These are phyloP conservation scores for Somion occarium DNA, from an alignment of 1,284 basidiomycete genomes.

Conservation along the genomic window DNA sequence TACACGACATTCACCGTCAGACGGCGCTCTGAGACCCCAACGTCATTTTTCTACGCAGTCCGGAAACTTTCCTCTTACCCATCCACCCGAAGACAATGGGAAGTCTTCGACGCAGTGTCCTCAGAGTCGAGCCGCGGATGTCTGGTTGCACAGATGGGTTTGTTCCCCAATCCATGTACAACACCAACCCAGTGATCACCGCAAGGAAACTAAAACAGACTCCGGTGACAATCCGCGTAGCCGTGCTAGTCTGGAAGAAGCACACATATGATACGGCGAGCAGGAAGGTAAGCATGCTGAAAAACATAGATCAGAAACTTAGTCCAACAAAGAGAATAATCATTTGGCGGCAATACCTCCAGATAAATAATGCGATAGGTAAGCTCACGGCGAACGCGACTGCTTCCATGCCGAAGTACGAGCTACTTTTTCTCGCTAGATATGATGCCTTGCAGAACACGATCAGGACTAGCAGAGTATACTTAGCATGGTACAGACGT, in stretches of 20 bases:
- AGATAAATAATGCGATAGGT: constrained; percentile 23
- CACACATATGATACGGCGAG: constrained; percentile 11
- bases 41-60: too few species aligned
- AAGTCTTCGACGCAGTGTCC: neutral
- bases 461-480: constrained; percentile 2
- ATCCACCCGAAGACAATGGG: too few species aligned
- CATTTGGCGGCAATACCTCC: constrained; percentile 18
- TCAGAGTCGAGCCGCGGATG: neutral
- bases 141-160: neutral
- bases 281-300: constrained; percentile 18
- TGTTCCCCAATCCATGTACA: neutral
- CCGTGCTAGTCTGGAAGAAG: constrained; percentile 5
- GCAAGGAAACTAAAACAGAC: neutral
- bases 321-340: neutral
- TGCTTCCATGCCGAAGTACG: constrained; percentile 12
- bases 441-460: constrained; percentile 12
- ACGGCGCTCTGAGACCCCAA: too few species aligned
- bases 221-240: constrained; percentile 4
- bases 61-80: too few species aligned
- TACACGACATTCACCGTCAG: too few species aligned
- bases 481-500: constrained; percentile 4
- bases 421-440: constrained; percentile 9
- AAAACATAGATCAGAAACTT: neutral
- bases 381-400: constrained; percentile 24
- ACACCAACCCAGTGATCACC: neutral